phyloP scores from a whole-genome alignment of 176 grass and related monocot genomes.

The Luzula sylvatica region DNA sequence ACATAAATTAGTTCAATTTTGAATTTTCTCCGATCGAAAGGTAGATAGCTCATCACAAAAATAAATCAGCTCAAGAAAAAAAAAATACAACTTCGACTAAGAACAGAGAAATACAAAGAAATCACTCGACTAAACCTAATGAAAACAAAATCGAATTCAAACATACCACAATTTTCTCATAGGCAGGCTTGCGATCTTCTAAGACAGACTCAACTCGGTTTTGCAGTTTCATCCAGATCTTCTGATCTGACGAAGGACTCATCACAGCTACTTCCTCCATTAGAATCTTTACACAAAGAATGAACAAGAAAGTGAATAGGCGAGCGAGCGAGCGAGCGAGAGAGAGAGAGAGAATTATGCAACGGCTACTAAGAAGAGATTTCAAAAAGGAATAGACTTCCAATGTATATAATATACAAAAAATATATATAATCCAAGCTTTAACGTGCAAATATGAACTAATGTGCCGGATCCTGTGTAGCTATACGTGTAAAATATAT shows the following conservation, averaged over 20 bases:
- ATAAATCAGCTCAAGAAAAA: not conserved
- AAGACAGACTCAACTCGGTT: conserved; percentile 71
- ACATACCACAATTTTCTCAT: not conserved
- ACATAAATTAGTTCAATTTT: too few species aligned
- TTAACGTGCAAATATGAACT: not conserved
- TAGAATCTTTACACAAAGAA: too few species aligned
- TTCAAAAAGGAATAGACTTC: not conserved
- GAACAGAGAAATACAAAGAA: not conserved
- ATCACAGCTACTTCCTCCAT: conserved; percentile 47
- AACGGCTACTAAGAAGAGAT: not conserved
- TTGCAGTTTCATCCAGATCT: conserved; percentile 62
- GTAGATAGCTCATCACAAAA: not conserved
- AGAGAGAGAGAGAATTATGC: not conserved
- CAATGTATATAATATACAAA: not conserved
- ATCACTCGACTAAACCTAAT: too few species aligned
- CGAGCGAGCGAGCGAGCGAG: not conserved
- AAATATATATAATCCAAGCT: not conserved
- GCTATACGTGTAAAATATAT: not conserved
- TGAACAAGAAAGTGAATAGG: not conserved
- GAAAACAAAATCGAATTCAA: too few species aligned
- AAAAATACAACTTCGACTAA: not conserved
- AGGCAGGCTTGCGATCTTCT: conserved; percentile 31
- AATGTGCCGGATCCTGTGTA: not conserved
- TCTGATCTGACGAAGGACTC: conserved; percentile 70
- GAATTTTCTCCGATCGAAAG: not conserved